These are phyloP conservation scores for Nannochloropsis oceanica DNA, from an alignment of 108 stramenopile species.

Conservation along the genomic window DNA sequence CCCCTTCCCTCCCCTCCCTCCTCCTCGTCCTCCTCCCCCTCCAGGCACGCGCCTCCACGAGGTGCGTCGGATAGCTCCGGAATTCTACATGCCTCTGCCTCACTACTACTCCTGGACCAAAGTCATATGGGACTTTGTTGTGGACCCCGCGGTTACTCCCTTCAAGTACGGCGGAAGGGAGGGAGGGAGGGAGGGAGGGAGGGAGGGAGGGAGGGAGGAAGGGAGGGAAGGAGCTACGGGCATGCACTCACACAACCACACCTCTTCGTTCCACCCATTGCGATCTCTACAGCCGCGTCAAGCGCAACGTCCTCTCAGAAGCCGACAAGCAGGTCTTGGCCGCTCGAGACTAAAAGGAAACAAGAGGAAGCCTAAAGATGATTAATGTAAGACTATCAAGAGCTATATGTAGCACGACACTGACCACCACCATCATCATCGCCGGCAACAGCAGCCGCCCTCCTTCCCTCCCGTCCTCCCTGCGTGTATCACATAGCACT, in stretches of 20 bases:
- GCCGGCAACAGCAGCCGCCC: no score
- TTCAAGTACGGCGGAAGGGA: not conserved
- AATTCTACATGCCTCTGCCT: slow-evolving; percentile 70
- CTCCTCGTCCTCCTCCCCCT: not conserved
- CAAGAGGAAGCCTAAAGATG: not conserved
- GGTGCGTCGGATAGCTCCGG: slow-evolving; percentile 58
- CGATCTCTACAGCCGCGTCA: not conserved
- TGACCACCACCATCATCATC: no score
- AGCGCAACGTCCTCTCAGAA: not conserved
- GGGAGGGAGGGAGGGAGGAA: not conserved
- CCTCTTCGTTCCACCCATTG: not conserved
- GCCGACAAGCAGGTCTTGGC: not conserved
- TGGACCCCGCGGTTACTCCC: not conserved
- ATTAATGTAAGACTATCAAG: no score
- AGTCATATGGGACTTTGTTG: not conserved
- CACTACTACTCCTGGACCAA: slow-evolving; percentile 30
- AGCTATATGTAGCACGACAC: no score
- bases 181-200: not conserved
- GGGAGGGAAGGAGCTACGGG: not conserved
- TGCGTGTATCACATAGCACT: no score
- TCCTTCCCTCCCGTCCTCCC: no score
- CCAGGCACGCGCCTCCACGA: slow-evolving; percentile 46
- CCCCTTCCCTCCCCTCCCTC: not conserved
- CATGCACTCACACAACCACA: not conserved
- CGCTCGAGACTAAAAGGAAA: not conserved